Base-by-base conservation (phyloP, 23 red algal species). In the Pyropia yezoensis region DNA sequence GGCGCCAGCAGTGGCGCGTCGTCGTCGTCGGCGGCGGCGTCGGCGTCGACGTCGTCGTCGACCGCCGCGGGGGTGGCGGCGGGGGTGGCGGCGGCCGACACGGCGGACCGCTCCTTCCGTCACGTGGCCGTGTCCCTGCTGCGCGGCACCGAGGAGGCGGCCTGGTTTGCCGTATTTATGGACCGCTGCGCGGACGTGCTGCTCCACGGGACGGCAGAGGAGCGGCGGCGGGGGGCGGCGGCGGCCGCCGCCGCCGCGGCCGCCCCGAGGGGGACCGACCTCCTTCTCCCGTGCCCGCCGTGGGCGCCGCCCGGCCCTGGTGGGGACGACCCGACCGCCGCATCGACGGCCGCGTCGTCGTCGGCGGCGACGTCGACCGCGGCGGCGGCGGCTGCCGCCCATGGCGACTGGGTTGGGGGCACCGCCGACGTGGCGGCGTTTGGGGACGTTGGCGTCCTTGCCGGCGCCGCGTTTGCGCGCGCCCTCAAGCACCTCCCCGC, bases 401-500 rank as follows among this genome's bases (percentile, higher is more conserved):
- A 13, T 13, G 39, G 12, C 39, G 39, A 47, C 39, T 47, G 39
- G 39, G 39, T 47, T 0, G 39, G 39, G 6, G 27, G 18, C 18
- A 66, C 50, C 30, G 27, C 61, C 19, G 33, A 45, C 18, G 26
- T 32, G 34, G 59, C 18, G 18, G 19, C 65, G n/a, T 70, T 76
- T 20, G 65, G 18, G 19, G 61, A 49, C 14, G 71, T 87, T 0
- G 82, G 82, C 53, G 61, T 57, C 24, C 64, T 65, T 11, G 82
- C 71, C 21, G 82, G 82, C 22, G 75, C 75, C 18, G 83, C 79
- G 6, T 93, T 93, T 66, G 88, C 75, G 22, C 69, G 69, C 54
- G 76, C 75, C 32, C 82, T 95, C 47, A 74, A 78, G 57, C 69
- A 67, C 62, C 59, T 95, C 49, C 90, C 90, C 21, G 90, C 90